A percentile compares a stretch with the other conserved stretches of the same genome.
phyloP scores from a whole-genome alignment of 2,329 filamentous ascomycete species.

The Lasiodiplodia gonubiensis region DNA sequence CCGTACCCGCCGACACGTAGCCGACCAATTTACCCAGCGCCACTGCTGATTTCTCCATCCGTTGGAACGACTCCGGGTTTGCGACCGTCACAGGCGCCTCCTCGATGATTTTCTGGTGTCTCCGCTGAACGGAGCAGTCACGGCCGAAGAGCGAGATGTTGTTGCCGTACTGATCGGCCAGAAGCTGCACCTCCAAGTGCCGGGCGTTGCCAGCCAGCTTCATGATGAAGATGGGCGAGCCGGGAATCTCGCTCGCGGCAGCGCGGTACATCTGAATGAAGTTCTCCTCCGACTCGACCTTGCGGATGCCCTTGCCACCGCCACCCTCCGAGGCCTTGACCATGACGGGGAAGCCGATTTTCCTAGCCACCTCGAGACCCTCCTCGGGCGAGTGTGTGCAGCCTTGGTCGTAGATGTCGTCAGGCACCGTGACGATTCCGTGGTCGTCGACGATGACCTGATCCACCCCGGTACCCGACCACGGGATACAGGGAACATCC shows the following conservation, averaged over 20 bases:
- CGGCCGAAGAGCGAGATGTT: slow-evolving; percentile 98
- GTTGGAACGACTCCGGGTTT: slow-evolving; percentile 83
- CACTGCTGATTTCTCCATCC: slow-evolving; percentile 96
- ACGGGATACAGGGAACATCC: slow-evolving; percentile 95
- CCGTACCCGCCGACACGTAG: slow-evolving; percentile 97
- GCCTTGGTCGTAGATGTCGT: slow-evolving; percentile 84
- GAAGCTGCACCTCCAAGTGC: slow-evolving; percentile 94
- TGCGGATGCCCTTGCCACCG: slow-evolving; percentile 98
- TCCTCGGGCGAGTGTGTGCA: slow-evolving; percentile 91
- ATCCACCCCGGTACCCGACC: slow-evolving; percentile 93
- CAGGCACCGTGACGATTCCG: slow-evolving; percentile 90
- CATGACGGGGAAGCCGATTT: slow-evolving; percentile 99
- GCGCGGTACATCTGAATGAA: slow-evolving; percentile 92
- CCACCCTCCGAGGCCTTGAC: slow-evolving; percentile 99
- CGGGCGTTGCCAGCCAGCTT: slow-evolving; percentile 96
- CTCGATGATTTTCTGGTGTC: slow-evolving; percentile 99
- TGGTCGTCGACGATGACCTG: slow-evolving; percentile 77
- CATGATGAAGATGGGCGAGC: slow-evolving; percentile 99
- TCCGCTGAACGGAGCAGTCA: slow-evolving; percentile 97
- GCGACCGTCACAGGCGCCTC: slow-evolving; percentile 98
- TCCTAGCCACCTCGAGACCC: slow-evolving; percentile 81
- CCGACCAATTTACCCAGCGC: slow-evolving; percentile 92
- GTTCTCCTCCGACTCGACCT: slow-evolving; percentile 82
- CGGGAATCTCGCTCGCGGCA: slow-evolving; percentile 94
- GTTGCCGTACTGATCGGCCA: slow-evolving; percentile 99